A percentile compares a stretch with the other conserved stretches of the same genome.
Conservation (phyloP, 2,329 filamentous ascomycete genomes). For the Meredithiella fracta region DNA sequence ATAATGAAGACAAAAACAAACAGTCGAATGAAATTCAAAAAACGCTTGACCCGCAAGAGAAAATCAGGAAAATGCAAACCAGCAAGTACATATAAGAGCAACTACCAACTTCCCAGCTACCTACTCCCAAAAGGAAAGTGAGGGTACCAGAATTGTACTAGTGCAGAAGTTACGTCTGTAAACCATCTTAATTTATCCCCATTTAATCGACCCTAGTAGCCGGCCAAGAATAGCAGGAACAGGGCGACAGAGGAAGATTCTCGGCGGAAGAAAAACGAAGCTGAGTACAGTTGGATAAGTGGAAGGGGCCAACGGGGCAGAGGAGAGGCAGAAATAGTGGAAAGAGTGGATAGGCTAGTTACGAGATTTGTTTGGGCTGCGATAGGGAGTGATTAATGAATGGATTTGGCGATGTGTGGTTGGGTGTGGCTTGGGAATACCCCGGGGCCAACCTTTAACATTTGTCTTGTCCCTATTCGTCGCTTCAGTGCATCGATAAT, state of each 20-base stretch:
- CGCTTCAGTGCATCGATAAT: neutral
- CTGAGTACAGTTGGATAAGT: no score
- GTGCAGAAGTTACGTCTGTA: neutral
- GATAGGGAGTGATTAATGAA: no score
- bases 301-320: no score
- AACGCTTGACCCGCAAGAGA: neutral
- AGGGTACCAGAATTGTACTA: neutral
- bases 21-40: neutral
- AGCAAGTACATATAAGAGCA: slow-evolving; percentile 1
- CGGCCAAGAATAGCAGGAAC: neutral
- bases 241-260: neutral
- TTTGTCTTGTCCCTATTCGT: no score
- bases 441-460: no score
- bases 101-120: neutral
- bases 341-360: no score
- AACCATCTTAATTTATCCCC: neutral
- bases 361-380: no score
- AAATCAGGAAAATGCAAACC: neutral
- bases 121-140: neutral
- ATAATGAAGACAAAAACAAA: neutral
- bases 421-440: no score
- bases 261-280: neutral
- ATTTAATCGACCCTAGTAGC: neutral
- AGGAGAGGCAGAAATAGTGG: no score
- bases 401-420: no score